Evolutionary conservation across 257 asterid species (phyloP), one percentile per base, ranked within the genome.

Genomic region (Paulownia fortunei): DNA sequence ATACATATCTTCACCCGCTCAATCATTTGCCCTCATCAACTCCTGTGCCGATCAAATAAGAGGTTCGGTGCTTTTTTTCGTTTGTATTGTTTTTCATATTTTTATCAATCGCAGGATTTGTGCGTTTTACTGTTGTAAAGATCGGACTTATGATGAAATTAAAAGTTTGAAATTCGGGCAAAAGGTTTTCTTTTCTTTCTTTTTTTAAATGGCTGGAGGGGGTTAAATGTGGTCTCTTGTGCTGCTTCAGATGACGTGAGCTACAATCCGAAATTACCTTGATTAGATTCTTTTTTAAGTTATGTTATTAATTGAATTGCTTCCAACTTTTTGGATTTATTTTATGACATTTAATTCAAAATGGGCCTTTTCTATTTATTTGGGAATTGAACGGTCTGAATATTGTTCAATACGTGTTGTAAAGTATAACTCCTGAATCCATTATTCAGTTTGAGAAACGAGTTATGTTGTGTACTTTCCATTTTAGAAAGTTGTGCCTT

Each of bases 1-100:
- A 47, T 82, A 88, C 59, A 49, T 55, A 15, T 77, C 88, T 41
- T 79, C 87, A n/a, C 80, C 81, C 27, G 56, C 71, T 11, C 41
- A 59, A 67, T 66, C 83, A 6, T 34, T 72, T 59, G 3, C 69
- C 69, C 13, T 11, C 78, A 8, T 52, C 69, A 71, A 73, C 76
- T 55, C 81, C 24, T 82, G 81, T 66, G 73, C 83, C 75, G 56
- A 83, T 85, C 88, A 88, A 62, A 84, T 87, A 82, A 84, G 93
- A 88, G 97, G 97, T 92, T 66, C 36, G 34, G 36, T 15, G 26
- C 15, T 65, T 30, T 21, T 52, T 51, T 11, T 9, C 3, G 26
- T 41, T 11, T n/a, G 2, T 8, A 8, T 32, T 21, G 52, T 55
- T 42, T 47, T 32, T 12, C 13, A 4, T 26, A 4, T 4, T 8